Evolutionary conservation across 2,329 filamentous ascomycete species (phyloP).

Genomic region (Aspergillus tubingensis): DNA sequence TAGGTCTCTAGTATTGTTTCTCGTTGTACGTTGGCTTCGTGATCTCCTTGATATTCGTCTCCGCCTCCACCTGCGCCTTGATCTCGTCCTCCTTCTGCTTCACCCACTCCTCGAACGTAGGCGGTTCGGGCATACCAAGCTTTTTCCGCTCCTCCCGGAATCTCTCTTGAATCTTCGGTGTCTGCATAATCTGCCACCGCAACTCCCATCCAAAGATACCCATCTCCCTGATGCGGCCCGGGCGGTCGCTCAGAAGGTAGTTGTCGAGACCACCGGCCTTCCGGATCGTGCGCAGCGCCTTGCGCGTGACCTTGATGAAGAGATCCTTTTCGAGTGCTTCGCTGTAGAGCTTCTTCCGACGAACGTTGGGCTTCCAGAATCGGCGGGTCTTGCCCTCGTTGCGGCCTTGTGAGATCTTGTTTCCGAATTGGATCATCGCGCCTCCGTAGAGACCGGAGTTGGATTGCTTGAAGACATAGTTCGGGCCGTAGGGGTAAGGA

Average conservation of each 20-base stretch:
- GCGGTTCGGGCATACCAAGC: slow-evolving; percentile 63
- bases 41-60: slow-evolving; percentile 35
- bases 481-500: slow-evolving; percentile 50
- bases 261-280: slow-evolving; percentile 87
- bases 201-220: slow-evolving; percentile 89
- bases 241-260: slow-evolving; percentile 81
- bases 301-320: slow-evolving; percentile 49
- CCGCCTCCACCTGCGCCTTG: slow-evolving; percentile 40
- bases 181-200: slow-evolving; percentile 88
- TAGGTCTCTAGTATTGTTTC: slow-evolving; percentile 28
- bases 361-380: slow-evolving; percentile 53
- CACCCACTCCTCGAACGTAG: slow-evolving; percentile 45
- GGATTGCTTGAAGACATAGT: slow-evolving; percentile 48
- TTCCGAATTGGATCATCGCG: slow-evolving; percentile 49
- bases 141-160: slow-evolving; percentile 66
- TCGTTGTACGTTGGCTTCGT: slow-evolving; percentile 36
- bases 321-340: slow-evolving; percentile 46
- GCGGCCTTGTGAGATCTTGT: slow-evolving; percentile 52
- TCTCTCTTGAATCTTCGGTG: slow-evolving; percentile 63
- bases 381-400: slow-evolving; percentile 53
- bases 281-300: slow-evolving; percentile 62
- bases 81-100: slow-evolving; percentile 45
- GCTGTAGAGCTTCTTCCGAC: slow-evolving; percentile 49
- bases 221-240: slow-evolving; percentile 77
- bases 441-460: slow-evolving; percentile 53